Evolutionary conservation across 495 filamentous ascomycete genomes (phyloP), one percentile per base, ranked within the genome.

Genomic region (Neurospora sp.): DNA sequence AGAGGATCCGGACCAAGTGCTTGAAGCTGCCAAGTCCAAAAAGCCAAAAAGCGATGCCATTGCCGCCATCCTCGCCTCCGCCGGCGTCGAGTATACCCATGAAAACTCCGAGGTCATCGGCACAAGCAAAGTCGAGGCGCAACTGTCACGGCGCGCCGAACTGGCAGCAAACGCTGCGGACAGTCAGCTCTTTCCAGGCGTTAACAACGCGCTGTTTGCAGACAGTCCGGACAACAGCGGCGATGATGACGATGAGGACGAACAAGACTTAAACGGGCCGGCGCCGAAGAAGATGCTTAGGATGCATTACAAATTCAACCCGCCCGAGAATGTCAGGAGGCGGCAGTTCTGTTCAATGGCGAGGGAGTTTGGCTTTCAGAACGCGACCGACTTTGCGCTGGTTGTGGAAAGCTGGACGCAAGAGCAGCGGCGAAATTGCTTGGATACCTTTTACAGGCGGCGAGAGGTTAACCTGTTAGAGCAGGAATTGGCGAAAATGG

Each of bases 21-120:
- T 80, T 73, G 40, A 81, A 75, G 73, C 70, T 66, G 16, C 10
- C 18, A 72, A 71, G 39, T 79, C 81, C 70, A 73, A 69, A 69
- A 85, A 84, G 74, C 75, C 82, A 1, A 88, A 89, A 73, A 87
- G 86, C 74, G 94, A 98, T 77, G 88, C 94, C 5, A 87, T 99
- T 39, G 92, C 94, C 74, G 96, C 93, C 23, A 98, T 99, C 76
- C 88, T 99, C 7, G 89, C 94, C 9, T 86, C 89, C 39, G 94
- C 93, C 3, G 96, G 96, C 8, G 94, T 99, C 16, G 90, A 96
- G 80, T 99, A 99, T 80, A 96, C 93, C 11, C 96, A 99, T 78
- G 91, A 97, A 74, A 99, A 99, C 79, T 94, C 92, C 48, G 96
- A 99, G 82, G 94, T 99, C 20, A 91, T 99, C 69, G 96, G 96